phyloP scores from a whole-genome alignment of 2,329 filamentous ascomycete genomes.

The Niveomyces coronatus region DNA sequence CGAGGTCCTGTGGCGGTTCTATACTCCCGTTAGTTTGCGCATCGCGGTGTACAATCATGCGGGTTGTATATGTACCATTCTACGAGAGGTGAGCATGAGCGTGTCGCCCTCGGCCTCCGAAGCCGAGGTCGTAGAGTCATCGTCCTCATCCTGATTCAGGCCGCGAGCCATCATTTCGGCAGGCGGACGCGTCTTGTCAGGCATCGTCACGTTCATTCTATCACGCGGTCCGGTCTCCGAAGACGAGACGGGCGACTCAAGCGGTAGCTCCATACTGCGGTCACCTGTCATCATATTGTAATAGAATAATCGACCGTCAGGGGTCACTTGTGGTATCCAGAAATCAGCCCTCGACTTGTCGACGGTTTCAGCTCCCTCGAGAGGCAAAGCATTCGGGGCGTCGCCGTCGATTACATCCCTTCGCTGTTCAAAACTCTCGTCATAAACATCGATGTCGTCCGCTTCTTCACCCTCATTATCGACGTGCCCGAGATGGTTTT shows the following conservation, averaged over 20 bases:
- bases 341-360: slow-evolving; percentile 86
- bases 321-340: slow-evolving; percentile 96
- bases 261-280: slow-evolving; percentile 84
- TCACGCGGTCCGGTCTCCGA: slow-evolving; percentile 81
- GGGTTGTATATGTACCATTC: slow-evolving; percentile 42
- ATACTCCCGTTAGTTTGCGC: neutral
- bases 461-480: slow-evolving; percentile 52
- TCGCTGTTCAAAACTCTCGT: slow-evolving; percentile 57
- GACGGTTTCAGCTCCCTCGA: slow-evolving; percentile 51
- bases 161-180: slow-evolving; percentile 85
- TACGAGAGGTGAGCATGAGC: slow-evolving; percentile 53
- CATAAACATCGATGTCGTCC: slow-evolving; percentile 54
- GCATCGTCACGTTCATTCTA: slow-evolving; percentile 77
- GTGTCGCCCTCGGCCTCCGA: slow-evolving; percentile 76
- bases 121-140: slow-evolving; percentile 76
- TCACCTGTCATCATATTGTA: slow-evolving; percentile 97
- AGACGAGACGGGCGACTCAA: slow-evolving; percentile 75
- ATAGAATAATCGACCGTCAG: slow-evolving; percentile 88
- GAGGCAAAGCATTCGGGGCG: slow-evolving; percentile 49
- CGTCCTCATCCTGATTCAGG: slow-evolving; percentile 73
- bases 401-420: slow-evolving; percentile 49
- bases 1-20: slow-evolving; percentile 44
- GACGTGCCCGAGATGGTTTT: slow-evolving; percentile 42
- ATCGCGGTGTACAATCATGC: neutral
- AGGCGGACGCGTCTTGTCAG: slow-evolving; percentile 81